Evolutionary conservation across 768 basidiomycete species (phyloP).

Genomic region (Agaricus subrufescens): DNA sequence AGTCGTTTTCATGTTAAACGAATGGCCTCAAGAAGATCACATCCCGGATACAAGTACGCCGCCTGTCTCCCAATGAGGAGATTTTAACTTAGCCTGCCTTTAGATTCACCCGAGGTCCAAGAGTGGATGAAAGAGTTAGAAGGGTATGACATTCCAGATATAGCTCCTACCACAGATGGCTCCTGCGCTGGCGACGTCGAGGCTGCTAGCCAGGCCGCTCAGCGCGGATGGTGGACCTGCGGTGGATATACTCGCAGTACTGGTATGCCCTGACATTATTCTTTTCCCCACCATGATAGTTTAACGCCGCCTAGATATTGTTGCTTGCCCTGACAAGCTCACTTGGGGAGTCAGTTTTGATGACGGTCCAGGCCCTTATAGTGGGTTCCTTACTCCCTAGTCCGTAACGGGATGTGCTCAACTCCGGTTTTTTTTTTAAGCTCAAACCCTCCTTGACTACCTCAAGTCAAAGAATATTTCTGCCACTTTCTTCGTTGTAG

Average conservation of each 20-base stretch:
- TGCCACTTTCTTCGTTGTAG: conserved; percentile 91
- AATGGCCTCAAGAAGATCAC: conserved; percentile 64
- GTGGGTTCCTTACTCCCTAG: conserved; percentile 35
- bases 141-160: conserved; percentile 61
- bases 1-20: conserved; percentile 23
- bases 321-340: conserved; percentile 58
- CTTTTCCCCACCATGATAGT: not conserved
- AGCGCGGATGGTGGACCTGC: conserved; percentile 89
- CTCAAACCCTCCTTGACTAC: conserved; percentile 67
- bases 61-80: not conserved
- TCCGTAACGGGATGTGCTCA: conserved; percentile 1
- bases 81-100: not conserved
- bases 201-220: conserved; percentile 51
- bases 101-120: conserved; percentile 58
- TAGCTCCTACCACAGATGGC: conserved; percentile 62
- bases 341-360: conserved; percentile 86
- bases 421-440: conserved; percentile 6
- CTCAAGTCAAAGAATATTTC: conserved; percentile 55
- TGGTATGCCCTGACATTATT: conserved; percentile 22
- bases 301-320: conserved; percentile 41
- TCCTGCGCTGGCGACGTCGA: conserved; percentile 57
- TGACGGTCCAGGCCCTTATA: conserved; percentile 84
- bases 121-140: conserved; percentile 76
- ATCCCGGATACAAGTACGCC: conserved; percentile 53
- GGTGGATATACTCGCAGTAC: conserved; percentile 59